Evolutionary conservation across 768 basidiomycete species (phyloP).

Genomic region (Coprinopsis sp.): DNA sequence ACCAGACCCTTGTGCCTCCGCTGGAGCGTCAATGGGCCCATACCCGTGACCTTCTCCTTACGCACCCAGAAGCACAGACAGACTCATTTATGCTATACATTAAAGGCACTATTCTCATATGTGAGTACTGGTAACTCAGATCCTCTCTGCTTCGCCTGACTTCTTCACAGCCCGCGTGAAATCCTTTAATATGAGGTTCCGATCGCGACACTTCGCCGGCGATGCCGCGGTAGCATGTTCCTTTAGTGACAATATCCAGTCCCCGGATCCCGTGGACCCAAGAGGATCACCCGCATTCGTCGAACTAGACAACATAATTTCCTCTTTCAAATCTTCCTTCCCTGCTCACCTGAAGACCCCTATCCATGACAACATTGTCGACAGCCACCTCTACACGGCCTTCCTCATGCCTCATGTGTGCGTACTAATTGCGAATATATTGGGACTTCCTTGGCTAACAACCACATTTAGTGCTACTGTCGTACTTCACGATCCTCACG

Average conservation of each 20-base stretch:
- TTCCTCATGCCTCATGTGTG: slow-evolving; percentile 42
- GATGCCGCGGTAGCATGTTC: slow-evolving; percentile 44
- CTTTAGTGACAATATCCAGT: slow-evolving; percentile 31
- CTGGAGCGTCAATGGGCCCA: slow-evolving; percentile 66
- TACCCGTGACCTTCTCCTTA: slow-evolving; percentile 51
- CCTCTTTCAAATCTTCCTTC: slow-evolving; percentile 52
- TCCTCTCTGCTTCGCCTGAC: not conserved
- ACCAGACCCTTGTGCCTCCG: slow-evolving; percentile 43
- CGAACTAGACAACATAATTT: slow-evolving; percentile 55
- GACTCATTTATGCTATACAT: slow-evolving; percentile 72
- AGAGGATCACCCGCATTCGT: slow-evolving; percentile 59
- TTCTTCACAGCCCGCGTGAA: slow-evolving; percentile 43
- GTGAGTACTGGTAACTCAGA: slow-evolving; percentile 22
- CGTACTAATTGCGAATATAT: slow-evolving; percentile 11
- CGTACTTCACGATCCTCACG: slow-evolving; percentile 73
- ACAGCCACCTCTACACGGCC: slow-evolving; percentile 52
- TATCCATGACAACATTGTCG: slow-evolving; percentile 50
- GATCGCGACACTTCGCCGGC: slow-evolving; percentile 54
- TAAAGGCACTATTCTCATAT: slow-evolving; percentile 64
- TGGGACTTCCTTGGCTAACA: not conserved
- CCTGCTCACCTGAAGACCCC: slow-evolving; percentile 53
- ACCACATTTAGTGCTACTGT: slow-evolving; percentile 50
- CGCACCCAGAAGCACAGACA: slow-evolving; percentile 55
- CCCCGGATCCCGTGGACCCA: slow-evolving; percentile 50
- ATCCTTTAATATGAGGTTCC: slow-evolving; percentile 63